Base-by-base conservation (phyloP, 2,329 filamentous ascomycete species). In the Cladophialophora carrionii region DNA sequence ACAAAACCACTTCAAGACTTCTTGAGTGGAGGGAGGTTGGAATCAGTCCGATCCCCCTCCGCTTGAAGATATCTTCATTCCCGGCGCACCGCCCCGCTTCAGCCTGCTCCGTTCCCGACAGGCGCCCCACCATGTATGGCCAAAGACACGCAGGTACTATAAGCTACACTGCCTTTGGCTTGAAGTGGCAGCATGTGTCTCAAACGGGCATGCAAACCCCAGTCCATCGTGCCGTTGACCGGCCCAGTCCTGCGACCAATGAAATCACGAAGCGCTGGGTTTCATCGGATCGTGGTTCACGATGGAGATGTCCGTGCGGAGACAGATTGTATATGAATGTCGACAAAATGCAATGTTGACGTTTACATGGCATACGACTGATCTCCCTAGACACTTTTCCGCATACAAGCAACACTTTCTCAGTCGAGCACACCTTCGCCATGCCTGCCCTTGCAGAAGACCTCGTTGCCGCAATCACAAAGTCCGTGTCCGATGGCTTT, bases 391-490 rank as follows among this genome's bases (percentile, higher is more conserved):
- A 43, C n/a, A 29, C 14, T n/a, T 7, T 43, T n/a, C 14, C 8
- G 6, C 6, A 43, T 6, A 43, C 17, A 17, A 41, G 37, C 17
- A 12, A 43, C n/a, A 43, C 17, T 43, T 43, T 17, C 17, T 17
- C 37, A 6, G 17, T 43, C n/a, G 37, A 43, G 6, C 17, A 43
- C 37, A 43, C 37, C 17, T 7, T n/a, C 37, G 6, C 37, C 48
- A 71, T 71, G 69, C 65, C 69, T n/a, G 14, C 61, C 17, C 66
- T 69, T n/a, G 51, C 67, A 5, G 41, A 56, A 1, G 64, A 71
- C 12, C 57, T 65, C 31, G 51, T 67, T 53, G 57, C 49, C 5
- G 49, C 63, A 0, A 65, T 68, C 53, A 66, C 57, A 14, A 41
- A 66, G 43, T 65, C 68, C 46, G 65, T 69, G 52, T 53, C 53